These are phyloP conservation scores for Xylaria digitata DNA, from an alignment of 2,329 filamentous ascomycete species.

Conservation along the genomic window DNA sequence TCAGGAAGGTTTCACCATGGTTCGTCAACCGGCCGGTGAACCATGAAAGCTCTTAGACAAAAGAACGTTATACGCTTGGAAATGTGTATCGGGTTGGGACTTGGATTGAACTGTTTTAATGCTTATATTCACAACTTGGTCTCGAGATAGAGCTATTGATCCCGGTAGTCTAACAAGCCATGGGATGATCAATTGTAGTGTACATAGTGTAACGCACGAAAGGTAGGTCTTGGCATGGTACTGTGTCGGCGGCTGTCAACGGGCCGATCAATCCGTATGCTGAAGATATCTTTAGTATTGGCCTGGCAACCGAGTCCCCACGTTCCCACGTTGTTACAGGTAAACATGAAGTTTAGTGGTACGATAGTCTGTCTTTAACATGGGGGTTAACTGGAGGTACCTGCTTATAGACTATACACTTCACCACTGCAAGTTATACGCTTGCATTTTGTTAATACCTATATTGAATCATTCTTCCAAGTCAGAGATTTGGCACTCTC, in stretches of 20 bases:
- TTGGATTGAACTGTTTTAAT: too few species aligned
- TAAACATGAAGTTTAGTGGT: conserved; percentile 14
- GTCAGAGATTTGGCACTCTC: not conserved
- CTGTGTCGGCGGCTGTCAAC: conserved; percentile 13
- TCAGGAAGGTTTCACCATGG: too few species aligned
- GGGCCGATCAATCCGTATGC: not conserved
- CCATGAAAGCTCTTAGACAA: not conserved
- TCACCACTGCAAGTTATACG: conserved; percentile 1
- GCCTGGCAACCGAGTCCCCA: conserved; percentile 35
- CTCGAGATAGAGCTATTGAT: too few species aligned
- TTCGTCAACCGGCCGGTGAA: not conserved
- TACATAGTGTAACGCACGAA: not conserved
- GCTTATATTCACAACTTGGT: too few species aligned
- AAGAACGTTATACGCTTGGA: too few species aligned
- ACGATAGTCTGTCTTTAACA: not conserved
- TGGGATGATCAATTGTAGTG: too few species aligned
- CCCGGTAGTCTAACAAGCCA: too few species aligned
- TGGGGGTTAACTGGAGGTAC: not conserved
- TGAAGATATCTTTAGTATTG: conserved; percentile 23
- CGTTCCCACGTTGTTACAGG: not conserved
- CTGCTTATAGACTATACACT: not conserved
- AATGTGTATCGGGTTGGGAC: too few species aligned
- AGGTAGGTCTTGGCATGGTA: conserved; percentile 1
- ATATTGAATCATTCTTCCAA: conserved; percentile 4
- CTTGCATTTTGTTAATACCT: not conserved